These are phyloP conservation scores for Hibiscus trionum DNA, from an alignment of 345 rosid genomes.

Conservation along the genomic window DNA sequence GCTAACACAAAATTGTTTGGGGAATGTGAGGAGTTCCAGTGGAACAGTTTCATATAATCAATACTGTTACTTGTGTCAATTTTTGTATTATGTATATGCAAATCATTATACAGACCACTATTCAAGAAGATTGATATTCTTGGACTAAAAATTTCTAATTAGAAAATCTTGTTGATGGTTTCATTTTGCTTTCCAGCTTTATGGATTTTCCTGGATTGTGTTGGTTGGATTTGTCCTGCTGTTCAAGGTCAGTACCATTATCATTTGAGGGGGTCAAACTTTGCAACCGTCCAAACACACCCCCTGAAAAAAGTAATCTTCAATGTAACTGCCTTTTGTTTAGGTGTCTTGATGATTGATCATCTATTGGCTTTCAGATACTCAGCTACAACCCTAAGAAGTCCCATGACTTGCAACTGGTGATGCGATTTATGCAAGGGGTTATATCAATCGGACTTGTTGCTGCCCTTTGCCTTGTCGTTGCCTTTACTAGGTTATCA, in stretches of 20 bases:
- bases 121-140: not conserved
- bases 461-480: constrained; percentile 51
- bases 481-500: constrained; percentile 49
- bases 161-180: constrained; percentile 10
- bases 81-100: not conserved
- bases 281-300: not conserved
- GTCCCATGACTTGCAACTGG: constrained; percentile 51
- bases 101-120: not conserved
- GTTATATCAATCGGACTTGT: constrained; percentile 57
- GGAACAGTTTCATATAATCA: not conserved
- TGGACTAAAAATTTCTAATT: not conserved
- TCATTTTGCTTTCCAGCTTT: constrained; percentile 41
- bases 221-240: constrained; percentile 58
- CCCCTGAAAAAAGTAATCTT: not conserved
- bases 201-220: constrained; percentile 88
- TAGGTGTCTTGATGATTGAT: not conserved
- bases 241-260: constrained; percentile 53
- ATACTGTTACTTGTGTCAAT: not conserved
- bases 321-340: not conserved
- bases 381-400: constrained; percentile 71
- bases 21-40: not conserved
- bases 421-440: constrained; percentile 78
- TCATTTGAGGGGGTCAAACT: not conserved
- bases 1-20: not conserved
- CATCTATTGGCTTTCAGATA: constrained; percentile 35